Conservation (phyloP, 2,329 filamentous ascomycete genomes). For the Claviceps monticola region DNA sequence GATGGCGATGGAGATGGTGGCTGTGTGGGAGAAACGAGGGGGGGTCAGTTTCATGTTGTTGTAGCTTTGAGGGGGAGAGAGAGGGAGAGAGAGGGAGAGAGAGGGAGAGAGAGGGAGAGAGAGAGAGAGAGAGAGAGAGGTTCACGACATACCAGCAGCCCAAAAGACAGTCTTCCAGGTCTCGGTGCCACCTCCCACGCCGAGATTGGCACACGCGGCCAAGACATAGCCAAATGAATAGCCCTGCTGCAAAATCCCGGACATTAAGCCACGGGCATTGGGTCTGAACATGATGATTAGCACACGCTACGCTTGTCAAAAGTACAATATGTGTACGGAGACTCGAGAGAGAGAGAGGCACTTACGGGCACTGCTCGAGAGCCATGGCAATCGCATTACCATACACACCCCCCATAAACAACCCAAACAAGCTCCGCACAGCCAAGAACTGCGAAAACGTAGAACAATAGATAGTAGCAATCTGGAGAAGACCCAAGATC, state of each 20-base stretch:
- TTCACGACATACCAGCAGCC: constrained; percentile 34
- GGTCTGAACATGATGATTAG: constrained; percentile 19
- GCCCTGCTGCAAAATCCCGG: constrained; percentile 69
- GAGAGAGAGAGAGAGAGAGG: background rate
- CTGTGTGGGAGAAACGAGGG: constrained; percentile 14
- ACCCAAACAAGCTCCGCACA: constrained; percentile 57
- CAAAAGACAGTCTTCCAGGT: constrained; percentile 68
- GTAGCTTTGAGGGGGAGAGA: background rate
- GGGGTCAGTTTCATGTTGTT: too few species aligned
- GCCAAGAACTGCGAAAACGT: constrained; percentile 66
- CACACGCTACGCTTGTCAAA: too few species aligned
- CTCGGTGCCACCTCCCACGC: constrained; percentile 48
- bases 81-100: background rate
- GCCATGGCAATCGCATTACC: constrained; percentile 69
- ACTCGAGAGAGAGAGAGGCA: constrained; percentile 4
- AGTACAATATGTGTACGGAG: too few species aligned
- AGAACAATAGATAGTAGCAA: constrained; percentile 62
- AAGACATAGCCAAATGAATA: constrained; percentile 71
- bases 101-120: background rate
- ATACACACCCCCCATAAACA: constrained; percentile 73
- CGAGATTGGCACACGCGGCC: constrained; percentile 61
- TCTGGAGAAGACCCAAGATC: constrained; percentile 49
- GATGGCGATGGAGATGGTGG: constrained; percentile 53
- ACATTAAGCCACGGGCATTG: constrained; percentile 65
- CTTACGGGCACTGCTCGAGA: constrained; percentile 56